Conservation (phyloP, 768 basidiomycete genomes). For the Lactifluus echinatus region DNA sequence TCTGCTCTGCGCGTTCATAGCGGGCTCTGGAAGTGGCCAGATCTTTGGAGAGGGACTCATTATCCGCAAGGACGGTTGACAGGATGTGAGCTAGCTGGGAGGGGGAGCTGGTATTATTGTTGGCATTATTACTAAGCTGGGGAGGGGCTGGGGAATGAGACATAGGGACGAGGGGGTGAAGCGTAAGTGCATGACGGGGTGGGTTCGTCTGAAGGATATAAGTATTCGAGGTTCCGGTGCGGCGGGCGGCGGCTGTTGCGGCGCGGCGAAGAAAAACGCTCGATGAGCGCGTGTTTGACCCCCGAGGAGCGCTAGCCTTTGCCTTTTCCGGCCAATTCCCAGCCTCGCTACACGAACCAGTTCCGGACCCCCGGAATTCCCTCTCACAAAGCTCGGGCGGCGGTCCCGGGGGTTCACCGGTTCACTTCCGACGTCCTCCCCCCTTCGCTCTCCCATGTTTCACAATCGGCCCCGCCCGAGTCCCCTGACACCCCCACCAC, state of each 20-base stretch:
- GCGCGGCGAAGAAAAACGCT: conserved; percentile 19
- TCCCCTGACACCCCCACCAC: conserved; percentile 10
- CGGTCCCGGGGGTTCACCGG: not conserved
- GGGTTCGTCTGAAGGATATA: conserved; percentile 18
- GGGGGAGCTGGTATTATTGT: conserved; percentile 9
- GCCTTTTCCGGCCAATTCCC: conserved; percentile 13
- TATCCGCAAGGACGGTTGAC: conserved; percentile 21
- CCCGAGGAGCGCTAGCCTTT: conserved; percentile 19
- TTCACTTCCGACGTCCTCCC: not conserved
- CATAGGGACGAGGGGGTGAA: conserved; percentile 18
- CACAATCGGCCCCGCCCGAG: not conserved
- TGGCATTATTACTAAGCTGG: conserved; percentile 7
- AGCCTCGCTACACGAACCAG: not conserved
- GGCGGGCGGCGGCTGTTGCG: conserved; percentile 20
- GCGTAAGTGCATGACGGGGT: conserved; percentile 17
- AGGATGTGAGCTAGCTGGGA: conserved; percentile 20
- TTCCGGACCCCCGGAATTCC: conserved; percentile 13
- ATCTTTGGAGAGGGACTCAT: conserved; percentile 18
- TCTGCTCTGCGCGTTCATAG: conserved; percentile 18
- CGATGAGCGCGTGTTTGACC: conserved; percentile 17
- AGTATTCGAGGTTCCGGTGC: conserved; percentile 20
- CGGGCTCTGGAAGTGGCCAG: conserved; percentile 13
- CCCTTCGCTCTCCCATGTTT: not conserved
- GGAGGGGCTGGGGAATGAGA: conserved; percentile 19
- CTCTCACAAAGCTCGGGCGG: not conserved